Evolutionary conservation across 164 flowering plant genomes (phyloP), one percentile per base, ranked within the genome.

Genomic region (Euptelea pleiosperma): DNA sequence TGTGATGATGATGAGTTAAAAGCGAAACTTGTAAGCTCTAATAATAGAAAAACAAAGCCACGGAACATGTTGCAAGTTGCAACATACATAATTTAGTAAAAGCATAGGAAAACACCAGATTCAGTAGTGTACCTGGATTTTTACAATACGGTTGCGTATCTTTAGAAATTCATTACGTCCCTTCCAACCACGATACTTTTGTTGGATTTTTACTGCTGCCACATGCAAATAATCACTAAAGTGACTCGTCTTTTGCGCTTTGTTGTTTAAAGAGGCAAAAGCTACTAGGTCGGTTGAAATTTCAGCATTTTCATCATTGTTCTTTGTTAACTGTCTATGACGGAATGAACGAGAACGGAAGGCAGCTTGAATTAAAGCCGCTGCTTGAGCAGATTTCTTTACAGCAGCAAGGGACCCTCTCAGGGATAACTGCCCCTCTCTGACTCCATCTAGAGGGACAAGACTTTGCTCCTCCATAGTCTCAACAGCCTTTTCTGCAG

Each of bases 111-210:
- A 53, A 10, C 55, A 22, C 8, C 0, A 25, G 22, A 25, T 10
- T 15, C 15, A 66, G 33, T 18, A 18, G 1, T 11, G 29, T 61
- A 85, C 96, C 89, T 87, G 96, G 59, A 87, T 72, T 82, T 79
- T 83, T 10, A 87, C 83, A 57, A 85, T 70, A 9, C 79, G 80
- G 39, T 72, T 69, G 10, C 89, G 80, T 36, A 80, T 77, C 61
- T 68, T 77, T 46, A 87, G 44, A 62, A 77, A 83, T 1, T 87
- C 84, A 57, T 69, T 80, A 53, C 89, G 75, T 36, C 77, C 76
- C 52, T 77, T 85, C 87, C 87, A 87, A 33, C 86, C 81, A 63
- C 96, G 86, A 67, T 77, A 87, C 33, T 78, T 87, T 26, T 75
- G 75, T 58, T 87, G 95, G 51, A 85, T 83, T 61, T 61, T 74